Conservation (phyloP, 2,329 filamentous ascomycete genomes). For the Fusarium ambrosium region DNA sequence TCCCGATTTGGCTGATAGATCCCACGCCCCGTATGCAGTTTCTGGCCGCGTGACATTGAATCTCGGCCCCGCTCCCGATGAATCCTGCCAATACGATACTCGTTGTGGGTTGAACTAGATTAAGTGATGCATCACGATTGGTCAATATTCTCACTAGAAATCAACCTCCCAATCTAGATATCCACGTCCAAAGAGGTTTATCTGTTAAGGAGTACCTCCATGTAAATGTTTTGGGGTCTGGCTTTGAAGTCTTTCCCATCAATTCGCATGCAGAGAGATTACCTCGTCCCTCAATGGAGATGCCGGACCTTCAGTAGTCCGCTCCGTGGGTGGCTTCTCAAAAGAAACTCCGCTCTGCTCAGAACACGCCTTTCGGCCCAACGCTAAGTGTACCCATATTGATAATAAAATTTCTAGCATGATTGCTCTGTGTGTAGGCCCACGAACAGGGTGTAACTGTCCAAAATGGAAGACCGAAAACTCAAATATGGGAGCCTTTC, state of each 20-base stretch:
- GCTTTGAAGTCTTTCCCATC: too few species aligned
- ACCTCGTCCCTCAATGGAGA: not conserved
- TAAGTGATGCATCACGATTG: not conserved
- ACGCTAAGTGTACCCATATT: too few species aligned
- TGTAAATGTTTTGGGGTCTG: too few species aligned
- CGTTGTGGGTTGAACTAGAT: not conserved
- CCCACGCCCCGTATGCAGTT: not conserved
- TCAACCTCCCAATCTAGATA: not conserved
- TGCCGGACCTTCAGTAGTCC: not conserved
- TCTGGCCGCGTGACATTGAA: not conserved
- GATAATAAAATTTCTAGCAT: too few species aligned
- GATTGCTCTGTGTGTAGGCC: too few species aligned
- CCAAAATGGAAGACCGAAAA: not conserved
- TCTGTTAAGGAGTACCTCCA: too few species aligned
- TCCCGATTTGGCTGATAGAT: not conserved
- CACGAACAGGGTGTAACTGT: too few species aligned
- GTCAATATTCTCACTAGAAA: not conserved
- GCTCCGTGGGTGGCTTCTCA: not conserved
- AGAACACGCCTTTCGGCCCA: not conserved
- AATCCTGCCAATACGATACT: not conserved
- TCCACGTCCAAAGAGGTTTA: not conserved
- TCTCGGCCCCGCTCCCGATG: not conserved
- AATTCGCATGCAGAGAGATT: not conserved
- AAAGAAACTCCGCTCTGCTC: not conserved
- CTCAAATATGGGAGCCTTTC: not conserved